Evolutionary conservation across 208 protist species (phyloP).

Genomic region (Porcisia deanei): DNA sequence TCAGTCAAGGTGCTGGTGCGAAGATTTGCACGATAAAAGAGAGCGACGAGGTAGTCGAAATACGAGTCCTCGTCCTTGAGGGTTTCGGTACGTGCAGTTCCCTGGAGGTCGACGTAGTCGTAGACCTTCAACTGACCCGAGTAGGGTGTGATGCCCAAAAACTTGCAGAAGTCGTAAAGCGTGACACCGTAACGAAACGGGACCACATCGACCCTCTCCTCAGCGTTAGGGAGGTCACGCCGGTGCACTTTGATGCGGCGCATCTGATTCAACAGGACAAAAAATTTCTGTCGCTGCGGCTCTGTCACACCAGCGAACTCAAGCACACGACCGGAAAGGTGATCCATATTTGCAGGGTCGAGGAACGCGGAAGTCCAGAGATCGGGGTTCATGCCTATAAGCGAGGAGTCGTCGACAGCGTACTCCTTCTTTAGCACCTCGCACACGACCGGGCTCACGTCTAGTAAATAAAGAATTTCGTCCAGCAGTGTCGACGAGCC

Average conservation of each 20-base stretch:
- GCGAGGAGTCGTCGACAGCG: conserved; percentile 69
- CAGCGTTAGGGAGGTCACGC: conserved; percentile 42
- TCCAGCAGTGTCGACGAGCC: conserved; percentile 58
- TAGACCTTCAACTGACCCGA: conserved; percentile 86
- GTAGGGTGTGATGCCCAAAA: conserved; percentile 66
- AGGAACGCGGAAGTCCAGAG: conserved; percentile 76
- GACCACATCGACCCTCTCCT: conserved; percentile 39
- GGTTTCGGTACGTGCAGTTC: conserved; percentile 61
- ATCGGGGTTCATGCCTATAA: conserved; percentile 82
- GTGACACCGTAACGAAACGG: conserved; percentile 70
- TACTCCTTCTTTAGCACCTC: conserved; percentile 78
- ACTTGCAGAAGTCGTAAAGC: conserved; percentile 76
- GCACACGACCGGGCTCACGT: conserved; percentile 37
- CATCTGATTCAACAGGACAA: conserved; percentile 77
- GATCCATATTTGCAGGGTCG: conserved; percentile 82
- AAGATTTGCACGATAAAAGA: conserved; percentile 80
- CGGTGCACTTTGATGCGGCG: conserved; percentile 75
- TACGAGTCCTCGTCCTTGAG: conserved; percentile 77
- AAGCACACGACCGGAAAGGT: conserved; percentile 87
- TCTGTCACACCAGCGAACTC: conserved; percentile 74
- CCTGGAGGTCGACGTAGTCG: conserved; percentile 65
- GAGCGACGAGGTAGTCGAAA: conserved; percentile 79
- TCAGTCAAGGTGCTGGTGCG: conserved; percentile 57
- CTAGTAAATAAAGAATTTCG: conserved; percentile 63
- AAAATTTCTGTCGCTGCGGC: conserved; percentile 52